A percentile compares a stretch with the other conserved stretches of the same genome.
phyloP scores from a whole-genome alignment of 441 rosid species.

The Brassica hybrid region DNA sequence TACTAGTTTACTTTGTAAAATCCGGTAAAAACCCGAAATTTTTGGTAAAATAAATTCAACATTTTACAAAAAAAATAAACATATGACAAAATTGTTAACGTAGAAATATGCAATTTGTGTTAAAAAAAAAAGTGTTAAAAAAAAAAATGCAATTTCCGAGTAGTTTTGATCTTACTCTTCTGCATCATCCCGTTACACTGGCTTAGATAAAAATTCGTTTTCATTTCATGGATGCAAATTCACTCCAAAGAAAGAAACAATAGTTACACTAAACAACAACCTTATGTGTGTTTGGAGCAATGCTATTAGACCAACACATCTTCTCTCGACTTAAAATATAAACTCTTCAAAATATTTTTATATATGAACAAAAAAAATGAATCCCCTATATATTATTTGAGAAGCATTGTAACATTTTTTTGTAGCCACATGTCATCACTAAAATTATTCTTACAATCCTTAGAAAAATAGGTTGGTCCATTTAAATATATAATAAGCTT shows the following conservation, averaged over 20 bases:
- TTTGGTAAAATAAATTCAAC: no score
- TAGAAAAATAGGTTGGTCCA: no score
- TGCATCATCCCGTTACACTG: background rate
- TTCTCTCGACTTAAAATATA: conserved; percentile 2
- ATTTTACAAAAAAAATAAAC: no score
- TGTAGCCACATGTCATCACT: no score
- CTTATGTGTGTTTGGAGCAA: conserved; percentile 1
- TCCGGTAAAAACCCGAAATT: no score
- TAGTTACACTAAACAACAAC: background rate
- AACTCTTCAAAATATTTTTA: background rate
- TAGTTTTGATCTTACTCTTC: background rate
- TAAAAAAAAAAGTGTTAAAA: no score
- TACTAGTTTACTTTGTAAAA: no score
- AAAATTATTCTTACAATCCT: no score
- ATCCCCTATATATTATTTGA: no score
- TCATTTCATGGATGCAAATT: background rate
- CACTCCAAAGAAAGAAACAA: background rate
- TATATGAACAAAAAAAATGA: conserved; percentile 9
- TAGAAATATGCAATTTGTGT: background rate
- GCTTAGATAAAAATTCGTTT: conserved; percentile 3
- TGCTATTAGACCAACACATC: conserved; percentile 20
- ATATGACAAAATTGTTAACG: background rate
- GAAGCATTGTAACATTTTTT: no score
- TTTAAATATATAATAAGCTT: no score
- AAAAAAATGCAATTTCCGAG: background rate